Percentiles rank a stretch among this genome's conserved stretches.
Conservation (phyloP, 306 rosid species). For the Aeschynomene evenia region DNA sequence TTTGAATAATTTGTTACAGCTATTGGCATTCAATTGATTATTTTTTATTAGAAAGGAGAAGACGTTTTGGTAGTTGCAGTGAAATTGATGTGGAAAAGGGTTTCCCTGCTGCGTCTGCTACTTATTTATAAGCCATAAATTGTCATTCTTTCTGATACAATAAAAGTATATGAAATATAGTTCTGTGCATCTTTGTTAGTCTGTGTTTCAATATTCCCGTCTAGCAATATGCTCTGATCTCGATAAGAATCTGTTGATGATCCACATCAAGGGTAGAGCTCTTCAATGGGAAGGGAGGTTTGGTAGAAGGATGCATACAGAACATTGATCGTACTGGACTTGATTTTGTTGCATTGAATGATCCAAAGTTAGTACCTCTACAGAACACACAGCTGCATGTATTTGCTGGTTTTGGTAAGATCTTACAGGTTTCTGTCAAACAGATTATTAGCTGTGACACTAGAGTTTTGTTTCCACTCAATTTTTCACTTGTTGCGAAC, state of each 20-base stretch:
- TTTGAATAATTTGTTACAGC: constrained; percentile 1
- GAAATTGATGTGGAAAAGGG: constrained; percentile 13
- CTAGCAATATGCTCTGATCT: neutral
- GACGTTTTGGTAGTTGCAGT: neutral
- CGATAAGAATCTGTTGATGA: constrained; percentile 20
- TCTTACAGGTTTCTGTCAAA: constrained; percentile 3
- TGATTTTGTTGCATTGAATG: constrained; percentile 72
- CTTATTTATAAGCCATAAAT: neutral
- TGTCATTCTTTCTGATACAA: constrained; percentile 11
- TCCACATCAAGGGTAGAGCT: constrained; percentile 74
- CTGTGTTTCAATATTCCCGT: neutral
- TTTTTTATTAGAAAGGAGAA: neutral
- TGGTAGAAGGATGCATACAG: constrained; percentile 73
- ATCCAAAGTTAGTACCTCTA: constrained; percentile 59
- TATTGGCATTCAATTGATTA: neutral
- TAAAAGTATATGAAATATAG: neutral
- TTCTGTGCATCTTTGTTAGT: neutral
- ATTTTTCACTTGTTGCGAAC: constrained; percentile 25
- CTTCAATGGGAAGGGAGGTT: constrained; percentile 86
- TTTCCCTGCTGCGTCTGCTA: neutral
- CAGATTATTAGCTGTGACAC: constrained; percentile 8
- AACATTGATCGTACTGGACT: constrained; percentile 56
- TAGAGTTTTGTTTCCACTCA: neutral
- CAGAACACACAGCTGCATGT: constrained; percentile 72
- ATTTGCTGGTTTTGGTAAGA: constrained; percentile 75